phyloP scores from a whole-genome alignment of 2,329 filamentous ascomycete species.

The Ambrosiella cleistominuta region DNA sequence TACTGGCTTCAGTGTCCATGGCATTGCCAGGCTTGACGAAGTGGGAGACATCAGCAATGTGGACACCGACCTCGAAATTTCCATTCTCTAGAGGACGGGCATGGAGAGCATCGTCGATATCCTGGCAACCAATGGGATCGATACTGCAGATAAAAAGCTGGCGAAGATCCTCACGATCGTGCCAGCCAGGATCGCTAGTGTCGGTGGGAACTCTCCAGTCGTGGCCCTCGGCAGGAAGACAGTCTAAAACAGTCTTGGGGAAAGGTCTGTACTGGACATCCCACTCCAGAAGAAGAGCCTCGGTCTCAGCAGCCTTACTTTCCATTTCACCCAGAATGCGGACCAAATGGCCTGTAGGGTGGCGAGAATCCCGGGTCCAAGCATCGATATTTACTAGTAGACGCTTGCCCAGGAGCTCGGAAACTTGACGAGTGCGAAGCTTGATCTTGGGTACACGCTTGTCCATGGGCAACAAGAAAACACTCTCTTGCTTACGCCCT shows the following conservation, averaged over 20 bases:
- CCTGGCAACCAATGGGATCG: slow-evolving; percentile 86
- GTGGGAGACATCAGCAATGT: slow-evolving; percentile 98
- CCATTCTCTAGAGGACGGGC: slow-evolving; percentile 72
- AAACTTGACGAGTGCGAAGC: slow-evolving; percentile 76
- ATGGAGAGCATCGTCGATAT: slow-evolving; percentile 95
- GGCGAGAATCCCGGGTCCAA: slow-evolving; percentile 85
- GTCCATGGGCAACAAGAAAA: slow-evolving; percentile 95
- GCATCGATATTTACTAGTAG: slow-evolving; percentile 85
- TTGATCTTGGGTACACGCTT: slow-evolving; percentile 94
- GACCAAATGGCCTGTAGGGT: slow-evolving; percentile 86
- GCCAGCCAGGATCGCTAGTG: slow-evolving; percentile 71
- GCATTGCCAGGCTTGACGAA: slow-evolving; percentile 95
- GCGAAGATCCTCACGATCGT: slow-evolving; percentile 64
- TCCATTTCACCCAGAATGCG: slow-evolving; percentile 84
- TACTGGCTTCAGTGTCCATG: slow-evolving; percentile 90
- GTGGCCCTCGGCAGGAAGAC: slow-evolving; percentile 77
- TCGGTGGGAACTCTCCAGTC: slow-evolving; percentile 81
- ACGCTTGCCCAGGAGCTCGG: slow-evolving; percentile 76
- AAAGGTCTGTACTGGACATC: slow-evolving; percentile 97
- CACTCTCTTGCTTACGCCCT: slow-evolving; percentile 72
- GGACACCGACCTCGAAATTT: slow-evolving; percentile 89
- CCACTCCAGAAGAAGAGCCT: slow-evolving; percentile 82
- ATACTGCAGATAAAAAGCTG: slow-evolving; percentile 89
- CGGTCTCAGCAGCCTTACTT: slow-evolving; percentile 93
- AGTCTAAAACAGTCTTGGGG: slow-evolving; percentile 87